Evolutionary conservation across 2,329 filamentous ascomycete species (phyloP), one percentile per base, ranked within the genome.

Genomic region (Talaromyces sp.): DNA sequence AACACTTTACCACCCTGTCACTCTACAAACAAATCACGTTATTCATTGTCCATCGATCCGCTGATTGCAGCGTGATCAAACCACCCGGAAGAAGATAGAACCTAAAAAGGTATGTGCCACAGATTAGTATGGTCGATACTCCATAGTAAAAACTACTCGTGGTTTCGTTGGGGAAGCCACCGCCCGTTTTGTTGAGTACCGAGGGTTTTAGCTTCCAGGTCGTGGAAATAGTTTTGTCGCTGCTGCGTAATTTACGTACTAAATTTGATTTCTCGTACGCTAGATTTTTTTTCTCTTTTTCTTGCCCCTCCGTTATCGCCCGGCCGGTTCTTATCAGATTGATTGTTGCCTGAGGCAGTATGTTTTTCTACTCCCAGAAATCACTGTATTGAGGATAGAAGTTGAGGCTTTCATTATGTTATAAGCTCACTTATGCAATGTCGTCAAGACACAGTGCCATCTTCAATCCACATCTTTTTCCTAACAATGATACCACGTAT

Each of bases 291-390:
- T 23, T 54, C 23, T 54, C 18, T 33, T 48, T 23, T 25, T 40
- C 28, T 54, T 42, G 39, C 59, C 59, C 59, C 48, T 55, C 59
- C 59, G 59, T 61, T 61, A 61, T 61, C 59, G 59, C 58, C n/a
- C 44, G n/a, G 28, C 9, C 1, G 1, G 5, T 39, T 39, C 59
- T 61, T 61, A 61, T 61, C 59, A 9, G 48, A 37, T 55, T 14
- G 6, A 5, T 55, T 14, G 6, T 2, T 55, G 59, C 46, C 50
- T 55, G 23, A 46, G 46, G 46, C 46, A 48, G 11, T 0, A 23
- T 4, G 4, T 1, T 44, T 12, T 44, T 12, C n/a, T 18, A 21
- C n/a, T 42, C 14, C 28, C n/a, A n/a, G n/a, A n/a, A n/a, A n/a
- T n/a, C n/a, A n/a, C n/a, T n/a, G n/a, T n/a, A n/a, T n/a, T n/a